Evolutionary conservation across 1,139 yeast genomes (phyloP).

Genomic region (Yamadazyma taylorii): DNA sequence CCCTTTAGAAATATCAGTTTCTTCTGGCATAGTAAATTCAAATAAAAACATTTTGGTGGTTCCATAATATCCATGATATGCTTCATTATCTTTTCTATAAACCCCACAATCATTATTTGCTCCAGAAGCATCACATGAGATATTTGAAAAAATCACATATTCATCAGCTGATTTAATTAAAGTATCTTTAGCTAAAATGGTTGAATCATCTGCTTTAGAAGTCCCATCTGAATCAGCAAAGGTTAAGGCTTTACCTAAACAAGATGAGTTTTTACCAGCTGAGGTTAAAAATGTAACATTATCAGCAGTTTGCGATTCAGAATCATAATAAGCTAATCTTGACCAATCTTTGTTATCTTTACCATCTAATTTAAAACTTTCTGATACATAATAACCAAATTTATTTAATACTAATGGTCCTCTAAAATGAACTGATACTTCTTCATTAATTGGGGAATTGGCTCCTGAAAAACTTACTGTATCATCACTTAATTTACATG

Average conservation of each 20-base stretch:
- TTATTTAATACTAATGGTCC: slow-evolving; percentile 82
- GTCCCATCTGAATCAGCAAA: slow-evolving; percentile 75
- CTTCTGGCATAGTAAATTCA: slow-evolving; percentile 89
- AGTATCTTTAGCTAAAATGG: slow-evolving; percentile 61
- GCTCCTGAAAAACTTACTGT: slow-evolving; percentile 65
- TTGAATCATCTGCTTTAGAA: slow-evolving; percentile 60
- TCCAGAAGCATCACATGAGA: slow-evolving; percentile 53
- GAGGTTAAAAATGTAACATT: slow-evolving; percentile 84
- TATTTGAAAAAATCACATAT: slow-evolving; percentile 71
- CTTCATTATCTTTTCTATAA: slow-evolving; percentile 83
- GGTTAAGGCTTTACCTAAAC: slow-evolving; percentile 88
- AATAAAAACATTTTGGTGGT: slow-evolving; percentile 79
- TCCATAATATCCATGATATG: slow-evolving; percentile 88
- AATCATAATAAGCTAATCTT: slow-evolving; percentile 69
- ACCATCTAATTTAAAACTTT: slow-evolving; percentile 38
- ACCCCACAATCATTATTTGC: slow-evolving; percentile 74
- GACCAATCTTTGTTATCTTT: slow-evolving; percentile 56
- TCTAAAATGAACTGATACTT: slow-evolving; percentile 88
- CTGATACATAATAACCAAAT: slow-evolving; percentile 58
- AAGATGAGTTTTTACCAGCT: slow-evolving; percentile 68
- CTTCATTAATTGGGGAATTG: slow-evolving; percentile 84
- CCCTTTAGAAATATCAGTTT: slow-evolving; percentile 40
- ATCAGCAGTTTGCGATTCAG: slow-evolving; percentile 38
- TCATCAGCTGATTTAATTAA: slow-evolving; percentile 69
- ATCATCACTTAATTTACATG: slow-evolving; percentile 61